These are phyloP conservation scores for Anthostomella pinea DNA, from an alignment of 2,329 filamentous ascomycete species.

Conservation along the genomic window DNA sequence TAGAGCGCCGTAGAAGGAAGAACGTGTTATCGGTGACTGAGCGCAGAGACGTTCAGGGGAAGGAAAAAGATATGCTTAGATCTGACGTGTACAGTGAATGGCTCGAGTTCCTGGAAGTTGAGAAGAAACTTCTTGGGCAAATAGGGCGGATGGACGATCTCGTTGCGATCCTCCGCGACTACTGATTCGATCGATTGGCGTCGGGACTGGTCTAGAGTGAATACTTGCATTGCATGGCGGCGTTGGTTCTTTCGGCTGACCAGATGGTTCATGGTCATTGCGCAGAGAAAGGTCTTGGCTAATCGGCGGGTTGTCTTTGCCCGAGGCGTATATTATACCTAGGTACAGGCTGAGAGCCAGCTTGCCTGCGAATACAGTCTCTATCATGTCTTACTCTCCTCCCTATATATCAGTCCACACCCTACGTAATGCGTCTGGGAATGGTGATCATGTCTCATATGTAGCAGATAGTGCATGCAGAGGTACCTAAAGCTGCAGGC, in stretches of 20 bases:
- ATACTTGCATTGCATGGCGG: slow-evolving; percentile 29
- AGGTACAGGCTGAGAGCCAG: no score
- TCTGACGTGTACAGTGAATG: slow-evolving; percentile 68
- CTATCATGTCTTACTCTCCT: no score
- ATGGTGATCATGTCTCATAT: no score
- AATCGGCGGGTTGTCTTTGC: no score
- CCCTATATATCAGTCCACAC: no score
- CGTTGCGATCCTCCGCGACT: slow-evolving; percentile 79
- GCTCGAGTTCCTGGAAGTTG: slow-evolving; percentile 57
- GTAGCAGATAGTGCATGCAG: no score
- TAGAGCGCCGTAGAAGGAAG: slow-evolving; percentile 69
- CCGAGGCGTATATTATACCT: no score
- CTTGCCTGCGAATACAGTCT: no score
- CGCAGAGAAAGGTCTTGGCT: slow-evolving; percentile 7
- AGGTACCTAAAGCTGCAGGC: no score
- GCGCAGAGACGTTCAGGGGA: slow-evolving; percentile 79
- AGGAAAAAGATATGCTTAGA: slow-evolving; percentile 76
- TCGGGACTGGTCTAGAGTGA: slow-evolving; percentile 8
- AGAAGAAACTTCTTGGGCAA: slow-evolving; percentile 74
- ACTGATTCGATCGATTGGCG: no score
- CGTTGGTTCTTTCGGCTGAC: slow-evolving; percentile 19
- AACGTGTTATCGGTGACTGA: slow-evolving; percentile 78
- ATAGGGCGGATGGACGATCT: slow-evolving; percentile 80
- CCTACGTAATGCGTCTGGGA: no score
- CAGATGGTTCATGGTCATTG: slow-evolving; percentile 7